Evolutionary conservation across 805 yeast species (phyloP).

Genomic region (Candida arabinofermentans): DNA sequence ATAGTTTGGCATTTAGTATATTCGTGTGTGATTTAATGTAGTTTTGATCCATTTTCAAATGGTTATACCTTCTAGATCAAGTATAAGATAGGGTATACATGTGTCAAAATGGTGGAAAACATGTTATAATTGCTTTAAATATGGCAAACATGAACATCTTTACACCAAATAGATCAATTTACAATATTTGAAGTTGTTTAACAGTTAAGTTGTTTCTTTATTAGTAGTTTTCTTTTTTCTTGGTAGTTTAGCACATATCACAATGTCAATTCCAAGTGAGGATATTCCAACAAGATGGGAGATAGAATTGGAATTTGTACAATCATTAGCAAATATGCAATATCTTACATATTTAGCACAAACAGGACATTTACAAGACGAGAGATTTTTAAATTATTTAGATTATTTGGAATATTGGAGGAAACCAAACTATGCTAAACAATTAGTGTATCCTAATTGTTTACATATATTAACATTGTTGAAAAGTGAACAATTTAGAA

Average conservation of each 20-base stretch:
- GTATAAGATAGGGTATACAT: no score
- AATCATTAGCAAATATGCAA: slow-evolving; percentile 84
- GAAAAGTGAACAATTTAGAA: slow-evolving; percentile 48
- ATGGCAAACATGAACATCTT: no score
- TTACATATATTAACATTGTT: slow-evolving; percentile 70
- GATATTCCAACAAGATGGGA: slow-evolving; percentile 81
- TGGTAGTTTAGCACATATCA: not conserved
- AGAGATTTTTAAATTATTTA: slow-evolving; percentile 68
- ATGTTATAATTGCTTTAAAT: no score
- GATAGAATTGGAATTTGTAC: slow-evolving; percentile 89
- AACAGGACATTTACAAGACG: slow-evolving; percentile 68
- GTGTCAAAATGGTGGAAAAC: no score
- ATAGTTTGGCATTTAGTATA: slow-evolving; percentile 5
- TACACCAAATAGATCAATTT: no score
- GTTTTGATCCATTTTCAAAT: no score
- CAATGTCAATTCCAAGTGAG: slow-evolving; percentile 8
- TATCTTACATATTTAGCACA: slow-evolving; percentile 86
- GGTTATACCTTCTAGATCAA: no score
- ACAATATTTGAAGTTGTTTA: no score
- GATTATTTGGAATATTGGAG: slow-evolving; percentile 86
- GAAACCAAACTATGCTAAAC: slow-evolving; percentile 62
- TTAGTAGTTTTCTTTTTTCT: no score
- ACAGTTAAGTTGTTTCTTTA: no score
- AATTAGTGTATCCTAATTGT: slow-evolving; percentile 81
- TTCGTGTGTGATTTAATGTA: no score